Percentiles rank a stretch among this genome's conserved stretches.
phyloP scores from a whole-genome alignment of 1,139 yeast species.

The Pichia norvegensis region DNA sequence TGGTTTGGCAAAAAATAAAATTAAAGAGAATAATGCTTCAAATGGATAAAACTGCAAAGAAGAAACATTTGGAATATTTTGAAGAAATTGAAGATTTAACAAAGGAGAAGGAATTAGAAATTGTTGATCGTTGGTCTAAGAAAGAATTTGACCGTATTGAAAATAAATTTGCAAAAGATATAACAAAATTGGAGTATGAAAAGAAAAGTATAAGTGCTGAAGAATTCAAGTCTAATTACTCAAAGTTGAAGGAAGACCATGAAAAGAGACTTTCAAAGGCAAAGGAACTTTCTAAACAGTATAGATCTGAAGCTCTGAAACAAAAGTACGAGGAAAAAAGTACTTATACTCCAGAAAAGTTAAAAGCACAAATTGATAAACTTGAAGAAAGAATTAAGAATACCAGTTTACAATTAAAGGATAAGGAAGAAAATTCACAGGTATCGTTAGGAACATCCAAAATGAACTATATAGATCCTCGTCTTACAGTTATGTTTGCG shows the following conservation, averaged over 20 bases:
- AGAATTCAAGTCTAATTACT: constrained; percentile 44
- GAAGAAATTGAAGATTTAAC: constrained; percentile 63
- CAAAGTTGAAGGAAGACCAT: constrained; percentile 43
- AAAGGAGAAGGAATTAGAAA: constrained; percentile 52
- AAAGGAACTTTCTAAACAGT: constrained; percentile 48
- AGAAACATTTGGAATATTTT: constrained; percentile 53
- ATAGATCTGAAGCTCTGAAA: constrained; percentile 50
- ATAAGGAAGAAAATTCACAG: constrained; percentile 88
- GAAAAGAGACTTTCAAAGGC: constrained; percentile 44
- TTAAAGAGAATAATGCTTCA: constrained; percentile 61
- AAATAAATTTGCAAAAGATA: constrained; percentile 36
- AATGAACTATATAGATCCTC: constrained; percentile 91
- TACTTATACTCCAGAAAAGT: constrained; percentile 57
- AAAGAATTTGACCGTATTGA: constrained; percentile 71
- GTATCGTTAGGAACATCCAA: constrained; percentile 92
- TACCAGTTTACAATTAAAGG: constrained; percentile 69
- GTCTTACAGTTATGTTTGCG: constrained; percentile 83
- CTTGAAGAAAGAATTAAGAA: constrained; percentile 64
- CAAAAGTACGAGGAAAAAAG: constrained; percentile 54
- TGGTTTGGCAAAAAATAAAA: constrained; percentile 77
- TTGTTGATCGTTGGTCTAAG: constrained; percentile 46
- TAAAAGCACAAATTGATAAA: constrained; percentile 63
- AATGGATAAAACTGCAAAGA: constrained; percentile 48
- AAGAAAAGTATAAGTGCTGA: constrained; percentile 46
- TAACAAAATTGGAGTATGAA: constrained; percentile 33